phyloP scores from a whole-genome alignment of 2,329 filamentous ascomycete species.

The Fusarium sp. region DNA sequence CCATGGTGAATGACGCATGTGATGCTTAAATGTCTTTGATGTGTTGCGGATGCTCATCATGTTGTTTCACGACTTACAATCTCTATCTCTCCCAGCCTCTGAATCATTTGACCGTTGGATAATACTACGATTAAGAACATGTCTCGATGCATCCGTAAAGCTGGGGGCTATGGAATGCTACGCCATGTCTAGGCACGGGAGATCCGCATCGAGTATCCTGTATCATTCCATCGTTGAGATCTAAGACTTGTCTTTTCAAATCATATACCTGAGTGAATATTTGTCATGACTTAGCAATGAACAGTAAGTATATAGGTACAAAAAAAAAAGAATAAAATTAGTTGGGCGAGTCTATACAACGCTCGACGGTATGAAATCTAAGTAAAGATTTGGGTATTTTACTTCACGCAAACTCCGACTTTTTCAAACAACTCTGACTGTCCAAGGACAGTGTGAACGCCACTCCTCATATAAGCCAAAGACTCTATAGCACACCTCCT shows the following conservation, averaged over 20 bases:
- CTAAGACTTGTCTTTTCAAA: not conserved
- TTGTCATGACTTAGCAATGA: not conserved
- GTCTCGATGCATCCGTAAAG: constrained; percentile 3
- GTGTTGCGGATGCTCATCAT: not conserved
- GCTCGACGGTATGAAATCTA: not conserved
- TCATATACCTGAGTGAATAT: not conserved
- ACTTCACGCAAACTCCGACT: not conserved
- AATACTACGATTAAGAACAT: not conserved
- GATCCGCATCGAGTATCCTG: not conserved
- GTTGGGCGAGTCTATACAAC: not conserved
- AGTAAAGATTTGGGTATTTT: constrained; percentile 22
- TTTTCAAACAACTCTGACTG: not conserved
- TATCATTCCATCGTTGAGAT: not conserved
- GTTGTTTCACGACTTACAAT: not conserved
- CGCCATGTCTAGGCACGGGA: not conserved
- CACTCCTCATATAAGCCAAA: not conserved
- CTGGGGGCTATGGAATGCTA: constrained; percentile 12
- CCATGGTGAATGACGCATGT: not conserved
- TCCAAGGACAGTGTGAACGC: constrained; percentile 8
- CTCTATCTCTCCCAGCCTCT: not conserved
- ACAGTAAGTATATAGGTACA: not conserved
- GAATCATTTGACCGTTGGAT: not conserved
- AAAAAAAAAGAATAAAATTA: constrained; percentile 2
- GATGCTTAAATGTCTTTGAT: not conserved
- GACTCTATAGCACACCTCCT: not conserved